Base-by-base conservation (phyloP, 1,139 yeast genomes). In the Blastobotrys petasosporus region DNA sequence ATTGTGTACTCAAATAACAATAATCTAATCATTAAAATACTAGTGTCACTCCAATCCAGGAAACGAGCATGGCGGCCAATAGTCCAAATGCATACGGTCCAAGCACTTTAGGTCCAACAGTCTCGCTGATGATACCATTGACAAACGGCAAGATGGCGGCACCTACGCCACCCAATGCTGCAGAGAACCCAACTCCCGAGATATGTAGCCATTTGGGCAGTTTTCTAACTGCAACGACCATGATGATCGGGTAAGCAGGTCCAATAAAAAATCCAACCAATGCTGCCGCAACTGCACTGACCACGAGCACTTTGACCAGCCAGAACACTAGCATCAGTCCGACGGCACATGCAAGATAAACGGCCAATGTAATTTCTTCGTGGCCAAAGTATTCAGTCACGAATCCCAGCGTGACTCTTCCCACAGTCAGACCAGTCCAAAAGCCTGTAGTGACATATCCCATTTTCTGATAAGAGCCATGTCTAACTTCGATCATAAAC, bases 91-190 rank as follows among this genome's bases (percentile, higher is more conserved):
- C 55, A 25, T 60, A 55, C 2, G 67, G 67, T 10, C 59, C 65
- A 29, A 64, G 49, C 4, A 57, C 59, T 39, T 48, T 45, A 3
- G 65, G 60, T 9, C 66, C 65, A n/a, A 45, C 46, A 8, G 48
- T 29, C 30, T 59, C 51, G n/a, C 63, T 57, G 17, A 63, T 50
- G 13, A 58, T 54, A 31, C 68, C 68, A 25, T 55, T 59, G 20
- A 63, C 43, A 43, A 62, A 64, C n/a, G 59, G 69, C 15, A 58
- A 47, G 2, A 60, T 31, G 0, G 94, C 94, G 9, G 84, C 86
- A 1, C 94, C 94, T 10, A 83, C 80, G 3, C 90, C 88, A 4
- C 94, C 94, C 51, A 85, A 64, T 0, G 94, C 88, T 45, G 90
- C 80, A 17, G 83, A 77, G 45, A 85, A 72, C 0, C 95, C 94